Evolutionary conservation across 805 yeast species (phyloP).

Genomic region (Hanseniaspora singularis): DNA sequence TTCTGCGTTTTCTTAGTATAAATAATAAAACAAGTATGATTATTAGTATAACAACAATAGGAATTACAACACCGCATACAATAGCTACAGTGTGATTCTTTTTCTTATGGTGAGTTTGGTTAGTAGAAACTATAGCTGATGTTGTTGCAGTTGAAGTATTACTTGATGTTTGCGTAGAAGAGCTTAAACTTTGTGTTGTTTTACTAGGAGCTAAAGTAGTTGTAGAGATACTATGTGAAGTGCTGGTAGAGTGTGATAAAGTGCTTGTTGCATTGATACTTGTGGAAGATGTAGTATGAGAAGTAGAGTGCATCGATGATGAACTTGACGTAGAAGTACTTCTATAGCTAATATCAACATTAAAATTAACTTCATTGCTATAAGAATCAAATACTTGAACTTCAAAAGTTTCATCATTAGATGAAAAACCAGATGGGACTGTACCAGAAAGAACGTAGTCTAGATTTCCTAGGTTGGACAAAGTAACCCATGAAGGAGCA

Average conservation of each 20-base stretch:
- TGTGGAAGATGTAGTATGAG: neutral
- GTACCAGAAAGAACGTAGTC: conserved; percentile 38
- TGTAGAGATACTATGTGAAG: conserved; percentile 22
- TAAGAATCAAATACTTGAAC: conserved; percentile 47
- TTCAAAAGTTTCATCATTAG: conserved; percentile 33
- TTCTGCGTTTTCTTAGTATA: conserved; percentile 38
- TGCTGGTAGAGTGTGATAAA: conserved; percentile 15
- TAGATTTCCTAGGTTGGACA: conserved; percentile 29
- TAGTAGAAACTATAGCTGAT: conserved; percentile 24
- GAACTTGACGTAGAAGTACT: conserved; percentile 17
- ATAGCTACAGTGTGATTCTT: conserved; percentile 58
- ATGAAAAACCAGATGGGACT: conserved; percentile 38
- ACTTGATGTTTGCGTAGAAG: conserved; percentile 25
- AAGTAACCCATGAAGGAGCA: conserved; percentile 51
- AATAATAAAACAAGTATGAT: conserved; percentile 42
- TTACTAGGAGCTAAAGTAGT: conserved; percentile 19
- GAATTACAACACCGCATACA: conserved; percentile 82
- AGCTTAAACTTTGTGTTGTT: conserved; percentile 18
- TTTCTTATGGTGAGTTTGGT: conserved; percentile 18
- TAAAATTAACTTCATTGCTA: conserved; percentile 48
- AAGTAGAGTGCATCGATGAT: neutral
- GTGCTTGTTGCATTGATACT: neutral
- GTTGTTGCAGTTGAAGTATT: conserved; percentile 27
- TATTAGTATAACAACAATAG: conserved; percentile 43
- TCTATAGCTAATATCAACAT: conserved; percentile 40